These are phyloP conservation scores for Venturia effusa DNA, from an alignment of 2,329 filamentous ascomycete genomes.

Conservation along the genomic window DNA sequence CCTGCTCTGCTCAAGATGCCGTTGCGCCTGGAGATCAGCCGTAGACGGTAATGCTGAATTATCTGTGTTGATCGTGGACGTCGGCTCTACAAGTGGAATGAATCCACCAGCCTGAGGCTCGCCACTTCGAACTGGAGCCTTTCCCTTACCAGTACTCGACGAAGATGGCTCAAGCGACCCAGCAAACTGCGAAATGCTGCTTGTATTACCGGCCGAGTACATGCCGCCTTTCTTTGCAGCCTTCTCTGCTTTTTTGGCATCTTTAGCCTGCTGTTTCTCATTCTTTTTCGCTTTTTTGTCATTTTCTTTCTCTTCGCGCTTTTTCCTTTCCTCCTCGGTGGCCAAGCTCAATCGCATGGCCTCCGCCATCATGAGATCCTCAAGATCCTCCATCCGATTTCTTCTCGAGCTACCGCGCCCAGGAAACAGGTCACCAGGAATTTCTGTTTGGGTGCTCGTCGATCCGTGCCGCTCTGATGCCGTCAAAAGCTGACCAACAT, in stretches of 20 bases:
- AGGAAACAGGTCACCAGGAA: conserved; percentile 24
- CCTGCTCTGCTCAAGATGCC: conserved; percentile 35
- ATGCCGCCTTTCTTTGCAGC: conserved; percentile 51
- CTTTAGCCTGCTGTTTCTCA: conserved; percentile 62
- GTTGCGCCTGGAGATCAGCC: conserved; percentile 27
- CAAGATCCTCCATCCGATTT: conserved; percentile 70
- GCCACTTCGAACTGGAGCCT: conserved; percentile 33
- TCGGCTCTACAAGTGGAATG: conserved; percentile 32
- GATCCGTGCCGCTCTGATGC: conserved; percentile 17
- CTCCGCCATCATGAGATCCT: conserved; percentile 98
- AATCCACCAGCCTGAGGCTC: conserved; percentile 22
- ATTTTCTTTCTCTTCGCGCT: conserved; percentile 69
- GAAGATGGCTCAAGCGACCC: background rate
- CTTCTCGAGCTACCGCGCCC: conserved; percentile 43
- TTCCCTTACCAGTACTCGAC: conserved; percentile 30
- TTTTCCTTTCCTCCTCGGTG: conserved; percentile 84
- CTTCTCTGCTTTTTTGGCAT: conserved; percentile 56
- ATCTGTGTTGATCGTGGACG: conserved; percentile 29
- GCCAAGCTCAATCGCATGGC: conserved; percentile 86
- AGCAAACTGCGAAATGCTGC: conserved; percentile 14
- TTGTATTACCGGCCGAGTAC: conserved; percentile 10
- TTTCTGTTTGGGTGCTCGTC: conserved; percentile 18
- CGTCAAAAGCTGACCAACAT: conserved; percentile 21
- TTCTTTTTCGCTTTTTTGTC: conserved; percentile 75
- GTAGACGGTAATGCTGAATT: conserved; percentile 14